Base-by-base conservation (phyloP, 306 rosid species). In the Pyrus pyrifolia region DNA sequence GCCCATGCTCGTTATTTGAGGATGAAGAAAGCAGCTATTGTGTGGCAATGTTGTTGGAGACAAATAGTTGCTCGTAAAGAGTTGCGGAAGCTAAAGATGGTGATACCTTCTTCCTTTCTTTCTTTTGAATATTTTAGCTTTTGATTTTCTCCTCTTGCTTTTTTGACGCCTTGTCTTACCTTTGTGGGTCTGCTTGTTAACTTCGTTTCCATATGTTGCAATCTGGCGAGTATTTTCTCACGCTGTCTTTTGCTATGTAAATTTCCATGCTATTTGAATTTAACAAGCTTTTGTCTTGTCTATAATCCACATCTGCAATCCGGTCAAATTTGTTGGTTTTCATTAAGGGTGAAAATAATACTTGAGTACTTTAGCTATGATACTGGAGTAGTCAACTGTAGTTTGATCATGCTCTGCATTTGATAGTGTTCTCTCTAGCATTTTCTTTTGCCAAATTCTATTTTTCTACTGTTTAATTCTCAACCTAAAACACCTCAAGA, bases 41-140 rank as follows among this genome's bases (percentile, higher is more conserved):
- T 46, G 42, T 69, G 75, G 60, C 99, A 95, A 77, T 89, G 97
- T 85, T 80, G 78, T 53, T 82, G 89, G 88, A 89, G 99, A 74
- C 85, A 83, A 82, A 82, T 83, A 78, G 78, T 72, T 68, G 99
- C 99, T 45, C 88, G 87, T 13, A 85, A 77, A 80, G 95, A 89
- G 81, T 80, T 92, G 77, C 82, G 85, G 73, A 87, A 83, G 78
- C 97, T 92, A 79, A 87, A 68, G 81, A 86, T 87, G 97, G 99
- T 95, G 40, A 68, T 11, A 13, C 35, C 38, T 53, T 23, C 75
- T n/a, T 15, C 72, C 23, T 70, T 76, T 68, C 18, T 52, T n/a
- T 17, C 5, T 14, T 17, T 31, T 15, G 3, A 21, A 13, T 19
- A 3, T 71, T 63, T 68, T 27, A 6, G 18, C 31, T 44, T 42